Evolutionary conservation across 2,329 filamentous ascomycete species (phyloP).

Genomic region (Trichoderma cornu-damae): DNA sequence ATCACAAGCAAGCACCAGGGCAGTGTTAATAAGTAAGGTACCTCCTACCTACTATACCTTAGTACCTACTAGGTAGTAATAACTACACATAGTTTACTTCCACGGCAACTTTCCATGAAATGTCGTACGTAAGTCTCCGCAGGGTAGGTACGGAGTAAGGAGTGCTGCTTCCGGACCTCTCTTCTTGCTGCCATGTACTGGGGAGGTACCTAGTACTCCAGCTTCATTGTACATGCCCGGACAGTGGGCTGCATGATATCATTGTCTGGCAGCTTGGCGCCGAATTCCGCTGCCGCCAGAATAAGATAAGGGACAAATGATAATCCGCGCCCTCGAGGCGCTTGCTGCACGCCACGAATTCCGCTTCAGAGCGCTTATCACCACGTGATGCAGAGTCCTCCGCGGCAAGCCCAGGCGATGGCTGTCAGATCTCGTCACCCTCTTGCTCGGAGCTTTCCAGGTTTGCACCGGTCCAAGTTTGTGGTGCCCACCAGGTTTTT

Average conservation of each 20-base stretch:
- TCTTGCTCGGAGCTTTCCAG: conserved; percentile 33
- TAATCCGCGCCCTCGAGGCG: neutral
- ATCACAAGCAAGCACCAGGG: too few relatives aligned
- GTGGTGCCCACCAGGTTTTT: conserved; percentile 9
- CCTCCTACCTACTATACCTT: too few relatives aligned
- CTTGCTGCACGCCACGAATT: neutral
- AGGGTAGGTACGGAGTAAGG: too few relatives aligned
- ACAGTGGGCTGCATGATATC: conserved; percentile 13
- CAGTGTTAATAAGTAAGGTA: too few relatives aligned
- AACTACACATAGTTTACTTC: too few relatives aligned
- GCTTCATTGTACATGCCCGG: neutral
- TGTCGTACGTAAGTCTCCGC: too few relatives aligned
- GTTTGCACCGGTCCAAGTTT: conserved; percentile 31
- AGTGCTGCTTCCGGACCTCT: neutral
- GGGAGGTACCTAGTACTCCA: neutral
- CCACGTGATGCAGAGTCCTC: conserved; percentile 33
- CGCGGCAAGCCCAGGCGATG: conserved; percentile 28
- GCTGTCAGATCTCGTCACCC: conserved; percentile 34
- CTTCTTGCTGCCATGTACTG: too few relatives aligned
- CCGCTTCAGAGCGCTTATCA: conserved; percentile 26
- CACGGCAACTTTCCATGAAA: too few relatives aligned
- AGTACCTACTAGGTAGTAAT: too few relatives aligned
- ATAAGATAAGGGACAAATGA: conserved; percentile 10
- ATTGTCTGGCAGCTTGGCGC: neutral
- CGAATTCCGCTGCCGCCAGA: conserved; percentile 6